phyloP scores from a whole-genome alignment of 768 basidiomycete genomes.

The Collybia sordida region DNA sequence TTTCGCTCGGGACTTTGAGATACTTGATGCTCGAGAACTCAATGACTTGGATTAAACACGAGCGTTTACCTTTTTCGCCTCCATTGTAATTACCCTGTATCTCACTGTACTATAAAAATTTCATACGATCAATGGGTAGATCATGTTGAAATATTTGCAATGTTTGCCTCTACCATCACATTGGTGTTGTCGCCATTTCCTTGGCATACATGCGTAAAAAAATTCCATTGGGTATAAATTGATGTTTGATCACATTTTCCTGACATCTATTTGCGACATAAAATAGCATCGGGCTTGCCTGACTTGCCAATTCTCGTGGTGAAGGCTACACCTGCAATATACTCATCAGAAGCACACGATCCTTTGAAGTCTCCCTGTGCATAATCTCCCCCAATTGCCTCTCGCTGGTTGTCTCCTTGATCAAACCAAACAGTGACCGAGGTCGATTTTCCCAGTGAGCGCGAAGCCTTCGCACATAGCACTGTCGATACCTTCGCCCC shows the following conservation, averaged over 20 bases:
- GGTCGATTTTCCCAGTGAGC: conserved; percentile 4
- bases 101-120: no score
- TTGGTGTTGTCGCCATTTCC: no score
- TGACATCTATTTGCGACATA: conserved; percentile 6
- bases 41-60: conserved; percentile 3
- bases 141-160: no score
- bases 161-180: no score
- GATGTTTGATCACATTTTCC: no score
- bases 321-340: conserved; percentile 12
- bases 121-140: no score
- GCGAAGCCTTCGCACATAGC: conserved; percentile 9
- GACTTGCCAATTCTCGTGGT: conserved; percentile 13
- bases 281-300: conserved; percentile 9
- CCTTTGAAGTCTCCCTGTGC: conserved; percentile 8
- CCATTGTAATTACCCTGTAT: not conserved
- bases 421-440: conserved; percentile 14
- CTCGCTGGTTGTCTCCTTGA: conserved; percentile 9
- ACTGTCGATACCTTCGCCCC: conserved; percentile 10
- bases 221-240: no score
- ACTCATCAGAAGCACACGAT: conserved; percentile 12
- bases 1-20: conserved; percentile 2
- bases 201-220: no score
- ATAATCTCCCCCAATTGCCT: conserved; percentile 11
- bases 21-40: not conserved
- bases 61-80: not conserved